Base-by-base conservation (phyloP, 1,284 basidiomycete genomes). In the Clitocybe nebularis region DNA sequence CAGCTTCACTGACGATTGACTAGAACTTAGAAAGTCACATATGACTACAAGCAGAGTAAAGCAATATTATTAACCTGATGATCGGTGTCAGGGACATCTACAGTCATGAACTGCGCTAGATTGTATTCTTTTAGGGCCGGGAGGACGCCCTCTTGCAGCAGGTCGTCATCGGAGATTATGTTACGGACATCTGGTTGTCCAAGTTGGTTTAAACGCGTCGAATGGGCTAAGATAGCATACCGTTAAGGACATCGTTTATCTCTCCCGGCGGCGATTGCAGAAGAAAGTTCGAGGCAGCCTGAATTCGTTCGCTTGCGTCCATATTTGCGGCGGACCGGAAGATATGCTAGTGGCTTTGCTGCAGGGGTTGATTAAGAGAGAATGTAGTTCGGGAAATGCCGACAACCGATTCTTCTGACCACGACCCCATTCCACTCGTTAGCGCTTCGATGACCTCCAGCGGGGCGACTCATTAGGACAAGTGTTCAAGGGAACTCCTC, bases 221-320 rank as follows among this genome's bases (percentile, higher is more conserved):
- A 26, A 23, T 16, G 11, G 28, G 24, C n/a, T 35, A 40, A 19
- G 20, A 48, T 51, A 34, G 52, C 66, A 54, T 50, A 89, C 89
- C 91, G 58, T 90, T 92, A 46, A 95, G 75, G 19, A 95, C 91
- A 67, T 95, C 93, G 61, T 94, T 95, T 55, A 95, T 93, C 68
- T 97, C 89, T 41, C 93, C 93, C 0, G 93, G 93, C 9, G 93
- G 93, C 1, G 89, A 82, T 62, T 95, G 93, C 1, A 90, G 74
- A 23, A 97, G 72, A 56, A 96, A 91, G 39, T 71, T 71, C 11
- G 85, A 82, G 5, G 88, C 92, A 8, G 76, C 74, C 56, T 79
- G 69, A 37, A 89, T 79, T 20, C 82, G 78, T 55, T 84, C 78
- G 43, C 71, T 63, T 36, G 72, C 58, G 48, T 79, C 75, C 80